phyloP scores from a whole-genome alignment of 345 rosid species.

The Citrus inodora region DNA sequence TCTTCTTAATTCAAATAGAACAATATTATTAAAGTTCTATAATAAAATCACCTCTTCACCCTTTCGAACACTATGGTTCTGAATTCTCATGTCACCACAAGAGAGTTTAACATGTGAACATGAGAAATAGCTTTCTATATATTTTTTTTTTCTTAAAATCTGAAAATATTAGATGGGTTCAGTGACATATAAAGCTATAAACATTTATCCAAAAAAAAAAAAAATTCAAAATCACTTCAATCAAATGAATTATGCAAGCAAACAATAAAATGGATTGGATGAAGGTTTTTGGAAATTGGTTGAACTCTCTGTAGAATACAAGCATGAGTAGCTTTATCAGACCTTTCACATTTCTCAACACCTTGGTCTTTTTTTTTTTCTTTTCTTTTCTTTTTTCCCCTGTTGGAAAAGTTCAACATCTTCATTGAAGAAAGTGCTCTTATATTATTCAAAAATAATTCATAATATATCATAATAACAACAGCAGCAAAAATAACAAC shows the following conservation, averaged over 20 bases:
- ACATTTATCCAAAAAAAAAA: background rate
- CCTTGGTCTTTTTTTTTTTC: background rate
- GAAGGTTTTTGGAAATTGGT: background rate
- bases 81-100: no score
- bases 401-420: background rate
- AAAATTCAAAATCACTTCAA: no score
- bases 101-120: no score
- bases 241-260: background rate
- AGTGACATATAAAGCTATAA: background rate
- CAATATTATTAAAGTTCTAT: background rate
- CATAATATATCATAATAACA: background rate
- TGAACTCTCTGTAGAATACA: background rate
- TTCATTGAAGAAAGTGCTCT: slow-evolving; percentile 2
- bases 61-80: no score
- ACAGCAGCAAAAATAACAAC: no score
- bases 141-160: background rate
- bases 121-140: no score
- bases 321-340: background rate
- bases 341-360: background rate
- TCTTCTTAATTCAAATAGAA: background rate
- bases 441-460: background rate
- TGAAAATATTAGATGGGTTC: background rate
- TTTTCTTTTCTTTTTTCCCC: no score
- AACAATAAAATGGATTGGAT: background rate
- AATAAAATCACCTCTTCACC: no score